Conservation (phyloP, 2,329 filamentous ascomycete species). For the Geoglossum cookeanum region DNA sequence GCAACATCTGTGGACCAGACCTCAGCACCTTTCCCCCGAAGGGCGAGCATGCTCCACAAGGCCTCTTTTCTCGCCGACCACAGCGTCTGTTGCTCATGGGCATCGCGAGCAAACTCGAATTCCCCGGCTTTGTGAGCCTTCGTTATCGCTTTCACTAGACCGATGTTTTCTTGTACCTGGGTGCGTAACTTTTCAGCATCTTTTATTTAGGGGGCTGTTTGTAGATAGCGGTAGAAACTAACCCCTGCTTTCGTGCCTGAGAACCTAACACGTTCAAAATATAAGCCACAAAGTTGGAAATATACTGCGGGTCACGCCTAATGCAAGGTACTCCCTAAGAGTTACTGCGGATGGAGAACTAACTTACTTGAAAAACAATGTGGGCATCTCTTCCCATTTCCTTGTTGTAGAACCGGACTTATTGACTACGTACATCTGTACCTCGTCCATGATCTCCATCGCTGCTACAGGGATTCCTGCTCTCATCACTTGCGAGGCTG, state of each 20-base stretch:
- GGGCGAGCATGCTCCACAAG: constrained; percentile 40
- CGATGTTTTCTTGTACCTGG: constrained; percentile 54
- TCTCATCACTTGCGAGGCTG: constrained; percentile 58
- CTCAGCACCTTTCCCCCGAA: constrained; percentile 34
- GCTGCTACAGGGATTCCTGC: constrained; percentile 53
- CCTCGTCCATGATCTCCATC: constrained; percentile 77
- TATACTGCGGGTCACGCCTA: not conserved
- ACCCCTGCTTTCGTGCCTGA: constrained; percentile 54
- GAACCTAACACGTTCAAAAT: constrained; percentile 25
- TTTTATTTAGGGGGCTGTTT: not conserved
- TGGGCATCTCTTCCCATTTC: constrained; percentile 57
- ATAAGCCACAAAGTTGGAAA: not conserved
- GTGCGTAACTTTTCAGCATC: not conserved
- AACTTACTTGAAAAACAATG: constrained; percentile 59
- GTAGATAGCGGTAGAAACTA: constrained; percentile 6
- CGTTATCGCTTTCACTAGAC: constrained; percentile 47
- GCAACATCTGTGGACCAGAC: constrained; percentile 44
- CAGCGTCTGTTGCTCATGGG: constrained; percentile 33
- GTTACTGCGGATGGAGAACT: not conserved
- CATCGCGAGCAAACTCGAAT: constrained; percentile 36
- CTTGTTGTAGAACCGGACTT: constrained; percentile 48
- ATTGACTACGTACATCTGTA: constrained; percentile 73
- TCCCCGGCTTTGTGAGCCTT: constrained; percentile 35
- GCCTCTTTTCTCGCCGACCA: constrained; percentile 43
- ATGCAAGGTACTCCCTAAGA: not conserved